Evolutionary conservation across 768 basidiomycete species (phyloP).

Genomic region (Termitomyces sp.): DNA sequence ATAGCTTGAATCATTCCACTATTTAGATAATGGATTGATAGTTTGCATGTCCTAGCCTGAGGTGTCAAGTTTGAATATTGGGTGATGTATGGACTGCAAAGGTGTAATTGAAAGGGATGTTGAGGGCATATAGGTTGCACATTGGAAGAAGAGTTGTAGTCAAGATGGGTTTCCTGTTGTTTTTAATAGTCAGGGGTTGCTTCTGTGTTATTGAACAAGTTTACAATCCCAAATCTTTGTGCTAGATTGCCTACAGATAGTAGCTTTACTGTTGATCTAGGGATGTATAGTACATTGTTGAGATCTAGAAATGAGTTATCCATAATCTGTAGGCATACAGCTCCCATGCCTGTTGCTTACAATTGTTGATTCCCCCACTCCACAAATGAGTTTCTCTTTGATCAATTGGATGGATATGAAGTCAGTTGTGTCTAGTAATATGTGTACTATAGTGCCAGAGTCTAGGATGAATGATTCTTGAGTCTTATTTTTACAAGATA

Average conservation of each 20-base stretch:
- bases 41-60: background rate
- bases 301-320: background rate
- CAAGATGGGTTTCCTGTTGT: background rate
- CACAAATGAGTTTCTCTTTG: background rate
- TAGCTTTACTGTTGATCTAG: background rate
- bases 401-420: background rate
- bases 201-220: background rate
- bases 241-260: background rate
- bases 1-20: background rate
- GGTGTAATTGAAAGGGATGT: background rate
- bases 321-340: background rate
- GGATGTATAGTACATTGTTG: background rate
- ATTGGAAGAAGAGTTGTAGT: background rate
- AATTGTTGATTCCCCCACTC: background rate
- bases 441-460: background rate
- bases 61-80: background rate
- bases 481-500: background rate
- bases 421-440: background rate
- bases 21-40: too few relatives aligned
- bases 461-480: background rate
- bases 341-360: background rate
- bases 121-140: background rate
- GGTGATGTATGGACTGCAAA: background rate
- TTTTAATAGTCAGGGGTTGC: background rate
- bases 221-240: background rate